These are phyloP conservation scores for Zygotorulaspora mrakii DNA, from an alignment of 1,139 yeast genomes.

Conservation along the genomic window DNA sequence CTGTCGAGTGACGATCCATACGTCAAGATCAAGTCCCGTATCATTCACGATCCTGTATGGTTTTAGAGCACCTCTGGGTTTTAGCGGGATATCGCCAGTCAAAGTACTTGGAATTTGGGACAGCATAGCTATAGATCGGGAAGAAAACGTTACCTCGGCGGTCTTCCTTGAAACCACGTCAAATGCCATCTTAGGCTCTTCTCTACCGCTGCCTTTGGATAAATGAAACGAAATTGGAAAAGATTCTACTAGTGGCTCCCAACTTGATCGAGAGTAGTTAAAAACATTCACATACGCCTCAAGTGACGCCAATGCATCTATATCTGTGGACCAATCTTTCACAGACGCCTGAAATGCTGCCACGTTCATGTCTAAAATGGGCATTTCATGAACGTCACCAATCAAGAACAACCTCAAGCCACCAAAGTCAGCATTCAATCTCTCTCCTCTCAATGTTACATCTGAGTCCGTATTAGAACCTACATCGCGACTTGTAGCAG, in stretches of 20 bases:
- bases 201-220: slow-evolving; percentile 42
- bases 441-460: slow-evolving; percentile 64
- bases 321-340: slow-evolving; percentile 85
- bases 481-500: slow-evolving; percentile 21
- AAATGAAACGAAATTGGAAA: slow-evolving; percentile 81
- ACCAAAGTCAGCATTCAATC: slow-evolving; percentile 63
- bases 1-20: slow-evolving; percentile 61
- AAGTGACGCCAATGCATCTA: slow-evolving; percentile 66
- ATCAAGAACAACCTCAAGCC: slow-evolving; percentile 84
- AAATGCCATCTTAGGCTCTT: slow-evolving; percentile 47
- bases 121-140: slow-evolving; percentile 73
- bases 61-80: slow-evolving; percentile 72
- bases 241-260: slow-evolving; percentile 94
- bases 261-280: slow-evolving; percentile 86
- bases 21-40: slow-evolving; percentile 73
- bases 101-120: slow-evolving; percentile 63
- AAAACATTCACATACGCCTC: slow-evolving; percentile 75
- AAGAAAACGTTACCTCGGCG: slow-evolving; percentile 78
- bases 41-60: slow-evolving; percentile 81
- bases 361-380: slow-evolving; percentile 77
- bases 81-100: slow-evolving; percentile 47
- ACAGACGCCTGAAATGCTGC: slow-evolving; percentile 71
- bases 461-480: slow-evolving; percentile 29
- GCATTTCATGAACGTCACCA: slow-evolving; percentile 92
- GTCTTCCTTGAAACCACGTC: slow-evolving; percentile 70